Evolutionary conservation across 139 green algal species (phyloP), one percentile per base, ranked within the genome.

Genomic region (Nannochloris sp.): DNA sequence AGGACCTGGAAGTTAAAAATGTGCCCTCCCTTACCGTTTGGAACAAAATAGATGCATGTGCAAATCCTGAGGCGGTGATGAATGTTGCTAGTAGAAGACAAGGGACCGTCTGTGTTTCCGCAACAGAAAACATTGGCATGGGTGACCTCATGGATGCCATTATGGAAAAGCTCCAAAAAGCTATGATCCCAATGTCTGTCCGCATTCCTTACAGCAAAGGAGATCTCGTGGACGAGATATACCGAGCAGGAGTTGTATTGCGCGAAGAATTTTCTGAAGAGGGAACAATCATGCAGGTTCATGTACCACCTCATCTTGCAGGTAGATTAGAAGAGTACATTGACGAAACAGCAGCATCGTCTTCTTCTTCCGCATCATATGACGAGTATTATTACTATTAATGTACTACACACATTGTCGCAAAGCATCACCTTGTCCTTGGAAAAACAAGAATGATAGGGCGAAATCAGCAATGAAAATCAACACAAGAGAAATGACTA

Each of bases 381-480:
- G 50, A 34, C 5, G 15, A 29, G 23, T 21, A 29, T 58, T 36
- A 58, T 40, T 37, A 27, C 50, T 18, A 58, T 21, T 29, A 18
- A 58, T 58, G 1, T 12, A 23, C 36, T 19, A 66, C 46, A 71
- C n/a, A 54, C 69, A 76, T 62, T 83, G 73, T 66, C 64, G 77
- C 31, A 90, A 68, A 4, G 81, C 80, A 62, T 88, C 83, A 31
- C 83, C 82, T 61, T 81, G 69, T 1, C 83, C 89, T 61, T 97
- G 87, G 78, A 97, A 98, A 80, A 99, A 98, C 2, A 88, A 46
- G 70, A 94, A 95, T 6, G 83, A 94, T 44, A 99, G 78, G 18
- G 91, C 69, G 66, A 99, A 99, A 68, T 98, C 94, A n/a, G 83
- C 79, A 4, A 99, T 79, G 61, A 99, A 99, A 75, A 99, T 97